Conservation (phyloP, 768 basidiomycete genomes). For the Phylloporus sp. region DNA sequence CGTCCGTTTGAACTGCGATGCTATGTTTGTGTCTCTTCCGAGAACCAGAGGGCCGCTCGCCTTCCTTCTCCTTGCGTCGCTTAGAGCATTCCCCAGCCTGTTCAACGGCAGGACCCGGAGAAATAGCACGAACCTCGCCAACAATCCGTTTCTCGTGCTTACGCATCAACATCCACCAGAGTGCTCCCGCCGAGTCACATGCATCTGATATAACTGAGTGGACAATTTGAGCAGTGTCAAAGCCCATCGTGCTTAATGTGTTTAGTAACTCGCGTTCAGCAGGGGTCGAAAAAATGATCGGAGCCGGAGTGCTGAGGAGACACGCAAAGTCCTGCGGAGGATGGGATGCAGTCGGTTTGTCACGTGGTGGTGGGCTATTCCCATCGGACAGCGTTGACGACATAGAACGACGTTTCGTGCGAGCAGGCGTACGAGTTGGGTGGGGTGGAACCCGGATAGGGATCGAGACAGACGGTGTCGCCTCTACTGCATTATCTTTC, state of each 20-base stretch:
- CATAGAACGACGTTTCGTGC: constrained; percentile 93
- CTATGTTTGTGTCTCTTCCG: constrained; percentile 23
- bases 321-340: constrained; percentile 56
- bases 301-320: constrained; percentile 59
- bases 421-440: constrained; percentile 83
- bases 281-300: constrained; percentile 84
- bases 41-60: constrained; percentile 17
- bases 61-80: constrained; percentile 32
- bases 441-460: constrained; percentile 45
- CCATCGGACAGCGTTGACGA: constrained; percentile 79
- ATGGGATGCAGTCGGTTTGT: constrained; percentile 41
- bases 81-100: constrained; percentile 19
- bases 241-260: constrained; percentile 67
- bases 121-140: constrained; percentile 30
- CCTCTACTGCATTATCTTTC: constrained; percentile 1
- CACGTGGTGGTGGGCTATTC: constrained; percentile 45
- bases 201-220: constrained; percentile 90
- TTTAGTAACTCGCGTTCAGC: constrained; percentile 80
- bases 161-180: constrained; percentile 95
- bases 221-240: constrained; percentile 93
- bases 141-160: constrained; percentile 63
- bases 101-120: constrained; percentile 18
- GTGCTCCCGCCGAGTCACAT: constrained; percentile 84
- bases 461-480: constrained; percentile 13
- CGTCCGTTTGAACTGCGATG: constrained; percentile 46